phyloP scores from a whole-genome alignment of 2,329 filamentous ascomycete species.

The Sporothrix globosa region DNA sequence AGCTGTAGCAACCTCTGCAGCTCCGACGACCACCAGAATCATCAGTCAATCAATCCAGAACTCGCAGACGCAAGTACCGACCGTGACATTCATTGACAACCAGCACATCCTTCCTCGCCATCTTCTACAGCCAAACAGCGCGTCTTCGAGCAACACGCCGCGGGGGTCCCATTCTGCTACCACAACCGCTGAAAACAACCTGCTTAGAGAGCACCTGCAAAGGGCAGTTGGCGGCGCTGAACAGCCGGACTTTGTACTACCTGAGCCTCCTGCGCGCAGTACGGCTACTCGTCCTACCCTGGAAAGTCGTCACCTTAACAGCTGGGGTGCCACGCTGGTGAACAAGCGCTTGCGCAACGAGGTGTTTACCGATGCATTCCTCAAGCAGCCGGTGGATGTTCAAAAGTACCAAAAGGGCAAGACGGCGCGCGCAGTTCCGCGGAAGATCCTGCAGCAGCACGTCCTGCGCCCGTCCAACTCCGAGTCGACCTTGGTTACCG shows the following conservation, averaged over 20 bases:
- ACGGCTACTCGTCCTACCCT: conserved; percentile 47
- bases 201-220: conserved; percentile 20
- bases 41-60: conserved; percentile 77
- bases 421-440: conserved; percentile 64
- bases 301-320: conserved; percentile 62
- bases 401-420: conserved; percentile 75
- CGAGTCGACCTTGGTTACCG: conserved; percentile 46
- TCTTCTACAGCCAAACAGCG: conserved; percentile 67
- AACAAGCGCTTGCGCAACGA: conserved; percentile 87
- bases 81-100: conserved; percentile 93
- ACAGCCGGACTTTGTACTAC: conserved; percentile 16
- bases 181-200: conserved; percentile 8
- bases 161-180: conserved; percentile 27
- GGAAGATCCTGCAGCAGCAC: conserved; percentile 50
- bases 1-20: conserved; percentile 24
- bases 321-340: conserved; percentile 90
- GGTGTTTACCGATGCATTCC: conserved; percentile 88
- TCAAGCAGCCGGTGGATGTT: conserved; percentile 78
- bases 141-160: conserved; percentile 32
- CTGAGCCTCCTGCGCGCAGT: background rate
- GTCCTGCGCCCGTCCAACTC: conserved; percentile 52
- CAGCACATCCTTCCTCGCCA: conserved; percentile 88
- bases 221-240: background rate
- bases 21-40: conserved; percentile 45
- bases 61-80: conserved; percentile 69